Conservation (phyloP, 371 early-diverging fungal genomes). For the Phascolomyces articulosus region DNA sequence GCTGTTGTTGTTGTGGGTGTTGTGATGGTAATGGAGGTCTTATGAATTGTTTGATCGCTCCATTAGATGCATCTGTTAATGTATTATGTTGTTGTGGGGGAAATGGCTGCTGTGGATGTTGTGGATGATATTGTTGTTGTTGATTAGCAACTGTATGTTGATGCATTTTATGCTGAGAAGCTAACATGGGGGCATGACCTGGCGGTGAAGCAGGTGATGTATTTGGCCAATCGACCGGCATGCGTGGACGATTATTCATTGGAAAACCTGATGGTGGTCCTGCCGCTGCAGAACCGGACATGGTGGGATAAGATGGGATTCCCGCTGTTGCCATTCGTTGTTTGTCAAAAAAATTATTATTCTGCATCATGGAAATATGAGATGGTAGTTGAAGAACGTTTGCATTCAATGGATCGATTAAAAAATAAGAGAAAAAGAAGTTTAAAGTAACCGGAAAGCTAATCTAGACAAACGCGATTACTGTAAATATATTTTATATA, state of each 20-base stretch:
- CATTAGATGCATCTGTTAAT: conserved; percentile 3
- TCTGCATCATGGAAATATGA: background rate
- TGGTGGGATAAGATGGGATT: background rate
- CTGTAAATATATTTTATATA: no score
- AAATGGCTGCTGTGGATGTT: background rate
- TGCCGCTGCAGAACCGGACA: background rate
- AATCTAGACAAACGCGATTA: background rate
- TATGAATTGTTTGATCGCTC: conserved; percentile 1
- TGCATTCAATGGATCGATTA: background rate
- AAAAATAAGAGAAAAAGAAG: background rate
- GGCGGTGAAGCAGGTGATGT: conserved; percentile 4
- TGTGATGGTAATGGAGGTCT: background rate
- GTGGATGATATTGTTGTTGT: no score
- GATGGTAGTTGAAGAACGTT: background rate
- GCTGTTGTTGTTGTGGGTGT: conserved; percentile 1
- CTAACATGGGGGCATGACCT: background rate
- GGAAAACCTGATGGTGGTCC: background rate
- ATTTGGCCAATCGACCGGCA: conserved; percentile 1
- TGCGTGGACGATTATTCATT: background rate
- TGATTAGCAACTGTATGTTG: background rate
- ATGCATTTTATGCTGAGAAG: conserved; percentile 1
- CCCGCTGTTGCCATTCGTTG: conserved; percentile 2
- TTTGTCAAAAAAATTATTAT: conserved; percentile 2
- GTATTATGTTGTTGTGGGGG: background rate
- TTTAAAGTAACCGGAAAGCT: background rate